Conservation (phyloP, 2,329 filamentous ascomycete species). For the Colletotrichum orchidophilum region DNA sequence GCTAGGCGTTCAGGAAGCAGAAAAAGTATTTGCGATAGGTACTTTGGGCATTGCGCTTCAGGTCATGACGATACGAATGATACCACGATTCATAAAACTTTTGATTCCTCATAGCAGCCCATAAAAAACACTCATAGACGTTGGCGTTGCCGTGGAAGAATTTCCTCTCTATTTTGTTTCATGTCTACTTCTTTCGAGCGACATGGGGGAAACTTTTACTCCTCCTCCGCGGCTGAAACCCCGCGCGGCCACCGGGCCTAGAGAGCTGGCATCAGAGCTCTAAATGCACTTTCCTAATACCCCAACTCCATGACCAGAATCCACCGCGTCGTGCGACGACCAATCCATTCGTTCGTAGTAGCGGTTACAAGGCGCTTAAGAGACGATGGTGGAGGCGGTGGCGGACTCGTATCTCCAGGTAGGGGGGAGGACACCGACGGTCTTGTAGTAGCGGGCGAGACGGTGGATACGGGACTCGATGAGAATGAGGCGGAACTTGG, state of each 20-base stretch:
- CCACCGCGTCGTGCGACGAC: constrained; percentile 39
- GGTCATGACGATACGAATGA: constrained; percentile 11
- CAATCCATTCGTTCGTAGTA: constrained; percentile 35
- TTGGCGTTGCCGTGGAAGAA: constrained; percentile 9
- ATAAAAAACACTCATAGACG: background rate
- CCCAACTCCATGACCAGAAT: constrained; percentile 56
- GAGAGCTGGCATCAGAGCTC: constrained; percentile 50
- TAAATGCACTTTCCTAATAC: constrained; percentile 53
- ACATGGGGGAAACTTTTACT: constrained; percentile 18
- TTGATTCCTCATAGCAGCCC: constrained; percentile 6
- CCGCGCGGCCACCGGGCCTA: constrained; percentile 22
- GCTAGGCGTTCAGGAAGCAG: constrained; percentile 27
- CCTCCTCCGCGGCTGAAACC: constrained; percentile 22
- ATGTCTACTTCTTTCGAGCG: constrained; percentile 29
- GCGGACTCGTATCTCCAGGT: constrained; percentile 99
- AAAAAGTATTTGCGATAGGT: constrained; percentile 9
- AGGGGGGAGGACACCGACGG: constrained; percentile 82
- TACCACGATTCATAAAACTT: constrained; percentile 22
- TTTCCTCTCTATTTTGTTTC: constrained; percentile 6
- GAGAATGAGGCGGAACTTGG: constrained; percentile 99
- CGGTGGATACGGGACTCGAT: constrained; percentile 99
- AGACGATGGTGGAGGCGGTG: constrained; percentile 92
- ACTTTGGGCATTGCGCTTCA: background rate
- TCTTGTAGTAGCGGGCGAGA: constrained; percentile 99
- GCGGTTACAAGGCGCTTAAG: constrained; percentile 66